Evolutionary conservation across 2,329 filamentous ascomycete species (phyloP).

Genomic region (Phyllosticta paracitricarpa): DNA sequence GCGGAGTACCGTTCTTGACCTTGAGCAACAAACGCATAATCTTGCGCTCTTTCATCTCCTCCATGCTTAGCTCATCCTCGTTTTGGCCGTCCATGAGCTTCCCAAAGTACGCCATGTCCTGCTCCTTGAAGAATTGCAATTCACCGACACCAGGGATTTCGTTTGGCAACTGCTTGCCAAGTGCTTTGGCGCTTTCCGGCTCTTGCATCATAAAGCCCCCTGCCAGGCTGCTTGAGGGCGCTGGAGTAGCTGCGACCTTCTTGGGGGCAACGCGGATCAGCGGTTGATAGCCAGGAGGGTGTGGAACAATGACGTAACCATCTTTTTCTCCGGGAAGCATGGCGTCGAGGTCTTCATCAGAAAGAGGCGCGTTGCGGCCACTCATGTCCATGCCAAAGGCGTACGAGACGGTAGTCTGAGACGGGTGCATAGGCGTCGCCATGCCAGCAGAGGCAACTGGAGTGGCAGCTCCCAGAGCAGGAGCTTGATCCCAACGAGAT

Average conservation of each 20-base stretch:
- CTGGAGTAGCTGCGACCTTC: constrained; percentile 63
- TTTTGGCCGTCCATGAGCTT: constrained; percentile 92
- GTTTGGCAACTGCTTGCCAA: constrained; percentile 84
- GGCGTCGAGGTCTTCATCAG: constrained; percentile 87
- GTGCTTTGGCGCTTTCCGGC: constrained; percentile 68
- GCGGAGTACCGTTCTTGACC: constrained; percentile 97
- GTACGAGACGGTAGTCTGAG: constrained; percentile 47
- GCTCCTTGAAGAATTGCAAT: constrained; percentile 94
- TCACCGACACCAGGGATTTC: constrained; percentile 95
- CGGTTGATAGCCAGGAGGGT: constrained; percentile 85
- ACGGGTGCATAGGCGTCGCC: constrained; percentile 65
- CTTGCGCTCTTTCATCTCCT: constrained; percentile 94
- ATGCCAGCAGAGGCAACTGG: constrained; percentile 65
- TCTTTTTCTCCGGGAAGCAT: constrained; percentile 67
- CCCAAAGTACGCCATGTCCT: constrained; percentile 98
- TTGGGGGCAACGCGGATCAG: constrained; percentile 61
- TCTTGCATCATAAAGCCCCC: constrained; percentile 97
- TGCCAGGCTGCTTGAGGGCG: constrained; percentile 50
- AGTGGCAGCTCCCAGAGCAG: constrained; percentile 54
- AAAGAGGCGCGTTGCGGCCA: constrained; percentile 67
- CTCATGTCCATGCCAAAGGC: constrained; percentile 75
- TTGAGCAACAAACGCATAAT: constrained; percentile 96
- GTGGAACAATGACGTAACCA: constrained; percentile 85
- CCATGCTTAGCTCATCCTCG: constrained; percentile 79
- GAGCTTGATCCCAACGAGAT: constrained; percentile 88